These are phyloP conservation scores for Phytophthora brassicae DNA, from an alignment of 352 stramenopile species.

Conservation along the genomic window DNA sequence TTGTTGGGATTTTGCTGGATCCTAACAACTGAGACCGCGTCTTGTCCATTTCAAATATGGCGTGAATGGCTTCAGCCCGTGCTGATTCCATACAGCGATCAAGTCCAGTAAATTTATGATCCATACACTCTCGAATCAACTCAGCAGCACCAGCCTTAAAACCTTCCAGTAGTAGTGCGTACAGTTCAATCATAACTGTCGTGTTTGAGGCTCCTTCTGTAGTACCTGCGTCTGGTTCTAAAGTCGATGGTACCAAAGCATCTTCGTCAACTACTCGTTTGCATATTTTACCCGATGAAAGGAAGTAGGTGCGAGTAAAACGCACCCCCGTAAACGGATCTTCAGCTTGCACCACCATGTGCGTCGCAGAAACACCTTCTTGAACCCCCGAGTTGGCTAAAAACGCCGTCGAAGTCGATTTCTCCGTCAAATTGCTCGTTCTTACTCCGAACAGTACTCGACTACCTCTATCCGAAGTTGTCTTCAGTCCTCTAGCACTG, in stretches of 20 bases:
- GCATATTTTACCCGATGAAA: constrained; percentile 57
- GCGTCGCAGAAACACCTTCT: constrained; percentile 38
- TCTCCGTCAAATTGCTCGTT: constrained; percentile 30
- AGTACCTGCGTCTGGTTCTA: constrained; percentile 14
- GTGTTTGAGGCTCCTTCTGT: constrained; percentile 21
- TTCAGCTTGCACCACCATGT: constrained; percentile 71
- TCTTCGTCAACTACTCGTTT: constrained; percentile 59
- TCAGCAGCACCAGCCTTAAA: constrained; percentile 30
- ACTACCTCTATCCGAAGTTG: constrained; percentile 37
- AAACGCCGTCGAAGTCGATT: constrained; percentile 40
- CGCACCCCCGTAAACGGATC: constrained; percentile 73
- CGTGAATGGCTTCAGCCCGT: constrained; percentile 19
- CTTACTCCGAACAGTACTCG: constrained; percentile 66
- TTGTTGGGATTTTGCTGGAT: constrained; percentile 15
- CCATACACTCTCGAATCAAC: constrained; percentile 25
- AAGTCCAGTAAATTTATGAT: constrained; percentile 12
- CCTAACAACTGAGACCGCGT: constrained; percentile 20
- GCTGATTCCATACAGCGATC: constrained; percentile 26
- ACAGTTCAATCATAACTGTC: constrained; percentile 31
- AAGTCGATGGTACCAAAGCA: constrained; percentile 43
- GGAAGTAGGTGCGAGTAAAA: constrained; percentile 67
- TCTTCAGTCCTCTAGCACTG: constrained; percentile 38
- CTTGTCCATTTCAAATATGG: constrained; percentile 24
- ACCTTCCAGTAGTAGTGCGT: constrained; percentile 39
- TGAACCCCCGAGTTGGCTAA: constrained; percentile 33